These are phyloP conservation scores for Tremella mesenterica DNA, from an alignment of 768 basidiomycete species.

Conservation along the genomic window DNA sequence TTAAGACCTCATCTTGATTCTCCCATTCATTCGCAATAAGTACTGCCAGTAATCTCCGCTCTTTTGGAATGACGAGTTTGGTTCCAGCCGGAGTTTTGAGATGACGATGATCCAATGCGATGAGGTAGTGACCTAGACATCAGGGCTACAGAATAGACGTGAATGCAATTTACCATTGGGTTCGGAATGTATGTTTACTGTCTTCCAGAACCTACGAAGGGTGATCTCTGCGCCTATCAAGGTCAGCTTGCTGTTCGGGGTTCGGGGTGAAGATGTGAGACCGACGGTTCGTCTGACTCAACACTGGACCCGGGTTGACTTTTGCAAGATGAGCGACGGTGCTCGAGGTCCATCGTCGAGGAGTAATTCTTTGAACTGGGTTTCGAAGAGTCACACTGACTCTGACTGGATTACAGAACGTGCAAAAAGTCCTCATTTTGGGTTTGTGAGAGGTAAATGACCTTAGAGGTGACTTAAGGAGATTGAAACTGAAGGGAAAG, in stretches of 20 bases:
- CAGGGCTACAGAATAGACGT: not conserved
- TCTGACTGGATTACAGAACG: too few species aligned
- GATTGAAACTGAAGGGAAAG: not conserved
- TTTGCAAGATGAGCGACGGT: too few species aligned
- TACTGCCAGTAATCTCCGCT: conserved; percentile 65
- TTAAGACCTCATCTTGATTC: conserved; percentile 72
- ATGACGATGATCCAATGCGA: conserved; percentile 72
- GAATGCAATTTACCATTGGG: conserved; percentile 35
- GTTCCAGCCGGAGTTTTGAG: conserved; percentile 86
- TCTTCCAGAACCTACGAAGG: conserved; percentile 87
- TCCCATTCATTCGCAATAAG: conserved; percentile 96
- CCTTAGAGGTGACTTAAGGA: not conserved
- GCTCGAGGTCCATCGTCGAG: too few species aligned
- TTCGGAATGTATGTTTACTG: conserved; percentile 63
- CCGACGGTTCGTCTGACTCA: conserved; percentile 40
- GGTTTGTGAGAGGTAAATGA: too few species aligned
- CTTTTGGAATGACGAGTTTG: conserved; percentile 59
- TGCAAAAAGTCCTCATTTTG: too few species aligned
- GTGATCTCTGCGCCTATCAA: conserved; percentile 73
- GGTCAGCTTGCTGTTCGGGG: not conserved
- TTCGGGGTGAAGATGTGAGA: not conserved
- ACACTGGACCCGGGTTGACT: conserved; percentile 29
- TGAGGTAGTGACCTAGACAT: conserved; percentile 45
- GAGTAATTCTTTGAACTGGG: too few species aligned
- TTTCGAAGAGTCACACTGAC: too few species aligned